Conservation (phyloP, 441 rosid genomes). For the Flueggea neowawraea region DNA sequence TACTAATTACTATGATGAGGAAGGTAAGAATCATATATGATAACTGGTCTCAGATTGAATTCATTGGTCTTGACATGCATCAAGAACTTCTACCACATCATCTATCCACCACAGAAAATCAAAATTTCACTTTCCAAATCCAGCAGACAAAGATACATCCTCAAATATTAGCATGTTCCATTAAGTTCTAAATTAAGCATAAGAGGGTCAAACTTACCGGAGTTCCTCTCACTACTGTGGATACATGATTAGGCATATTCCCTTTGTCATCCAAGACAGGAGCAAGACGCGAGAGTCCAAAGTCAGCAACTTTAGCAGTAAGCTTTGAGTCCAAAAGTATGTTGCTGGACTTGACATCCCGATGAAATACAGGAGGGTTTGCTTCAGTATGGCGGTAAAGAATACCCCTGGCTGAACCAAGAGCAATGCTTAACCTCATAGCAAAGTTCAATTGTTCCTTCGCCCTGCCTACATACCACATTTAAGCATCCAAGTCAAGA, state of each 20-base stretch:
- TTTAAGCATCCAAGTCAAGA: conserved; percentile 11
- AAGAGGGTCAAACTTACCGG: conserved; percentile 47
- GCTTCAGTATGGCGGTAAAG: conserved; percentile 97
- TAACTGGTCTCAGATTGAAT: too few relatives aligned
- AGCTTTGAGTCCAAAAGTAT: conserved; percentile 77
- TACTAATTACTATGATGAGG: too few relatives aligned
- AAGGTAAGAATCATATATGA: too few relatives aligned
- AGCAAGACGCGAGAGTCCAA: conserved; percentile 90
- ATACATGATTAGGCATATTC: conserved; percentile 62
- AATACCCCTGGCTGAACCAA: conserved; percentile 86
- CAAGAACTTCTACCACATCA: too few relatives aligned
- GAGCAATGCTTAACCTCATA: conserved; percentile 58
- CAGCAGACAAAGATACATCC: too few relatives aligned
- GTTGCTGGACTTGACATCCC: conserved; percentile 91
- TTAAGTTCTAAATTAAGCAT: neutral
- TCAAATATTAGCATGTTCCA: too few relatives aligned
- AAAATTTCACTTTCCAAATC: too few relatives aligned
- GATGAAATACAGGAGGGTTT: conserved; percentile 85
- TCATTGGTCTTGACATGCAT: neutral
- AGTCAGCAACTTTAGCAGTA: conserved; percentile 91
- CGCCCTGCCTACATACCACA: conserved; percentile 42
- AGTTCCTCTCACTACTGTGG: conserved; percentile 87
- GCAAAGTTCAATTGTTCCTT: conserved; percentile 50
- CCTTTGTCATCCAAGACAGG: conserved; percentile 78
- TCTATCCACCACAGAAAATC: too few relatives aligned